phyloP scores from a whole-genome alignment of 148 eudicot genomes.

The Oxyria digyna region DNA sequence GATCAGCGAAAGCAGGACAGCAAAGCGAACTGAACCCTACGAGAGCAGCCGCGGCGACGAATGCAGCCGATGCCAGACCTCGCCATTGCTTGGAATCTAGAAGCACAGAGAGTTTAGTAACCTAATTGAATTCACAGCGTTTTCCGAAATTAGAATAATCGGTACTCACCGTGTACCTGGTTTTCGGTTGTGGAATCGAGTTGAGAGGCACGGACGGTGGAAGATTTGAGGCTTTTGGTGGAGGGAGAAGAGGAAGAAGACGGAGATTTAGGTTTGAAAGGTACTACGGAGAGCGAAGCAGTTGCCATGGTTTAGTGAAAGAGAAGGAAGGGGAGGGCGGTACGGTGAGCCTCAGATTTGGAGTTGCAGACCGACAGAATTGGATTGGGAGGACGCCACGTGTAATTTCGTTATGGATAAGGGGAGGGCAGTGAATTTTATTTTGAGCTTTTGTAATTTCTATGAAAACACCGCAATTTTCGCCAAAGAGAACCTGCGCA shows the following conservation, averaged over 20 bases:
- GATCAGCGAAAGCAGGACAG: slow-evolving; percentile 62
- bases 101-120: not conserved
- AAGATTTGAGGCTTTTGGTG: not conserved
- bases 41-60: slow-evolving; percentile 57
- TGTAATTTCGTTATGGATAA: no score
- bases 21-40: slow-evolving; percentile 30
- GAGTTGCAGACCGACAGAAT: not conserved
- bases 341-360: no score
- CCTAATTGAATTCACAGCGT: not conserved
- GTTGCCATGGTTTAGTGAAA: not conserved
- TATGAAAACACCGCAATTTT: no score
- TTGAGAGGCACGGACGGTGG: slow-evolving; percentile 20
- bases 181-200: slow-evolving; percentile 14
- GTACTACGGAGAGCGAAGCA: not conserved
- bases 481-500: no score
- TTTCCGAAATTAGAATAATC: not conserved
- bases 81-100: slow-evolving; percentile 45
- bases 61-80: slow-evolving; percentile 41
- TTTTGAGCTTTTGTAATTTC: no score
- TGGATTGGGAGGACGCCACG: slow-evolving; percentile 2
- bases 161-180: slow-evolving; percentile 18
- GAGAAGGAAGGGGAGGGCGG: not conserved
- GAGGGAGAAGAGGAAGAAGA: not conserved
- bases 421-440: no score
- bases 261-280: not conserved